These are phyloP conservation scores for Fistulinella prunicolor DNA, from an alignment of 768 basidiomycete species.

Conservation along the genomic window DNA sequence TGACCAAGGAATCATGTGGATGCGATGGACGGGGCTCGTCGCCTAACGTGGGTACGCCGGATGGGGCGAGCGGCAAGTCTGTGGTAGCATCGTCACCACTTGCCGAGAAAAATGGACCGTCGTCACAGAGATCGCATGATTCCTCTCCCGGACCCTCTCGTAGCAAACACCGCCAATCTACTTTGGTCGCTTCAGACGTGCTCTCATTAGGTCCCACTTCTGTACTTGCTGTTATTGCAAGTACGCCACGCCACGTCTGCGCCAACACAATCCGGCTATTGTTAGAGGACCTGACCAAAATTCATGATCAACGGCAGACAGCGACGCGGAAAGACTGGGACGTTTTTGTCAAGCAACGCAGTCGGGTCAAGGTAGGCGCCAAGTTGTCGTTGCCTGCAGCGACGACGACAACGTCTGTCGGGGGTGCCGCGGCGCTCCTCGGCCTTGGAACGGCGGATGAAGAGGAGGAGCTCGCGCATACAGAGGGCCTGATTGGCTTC, in stretches of 20 bases:
- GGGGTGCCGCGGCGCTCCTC: conserved; percentile 61
- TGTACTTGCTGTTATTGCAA: conserved; percentile 56
- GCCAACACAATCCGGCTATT: conserved; percentile 70
- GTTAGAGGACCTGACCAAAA: conserved; percentile 70
- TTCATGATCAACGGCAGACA: conserved; percentile 78
- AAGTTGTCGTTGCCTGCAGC: conserved; percentile 16
- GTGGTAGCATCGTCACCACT: conserved; percentile 12
- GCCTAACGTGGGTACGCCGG: conserved; percentile 5
- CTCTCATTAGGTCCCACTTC: conserved; percentile 35
- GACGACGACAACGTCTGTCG: conserved; percentile 24
- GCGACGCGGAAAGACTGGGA: conserved; percentile 82
- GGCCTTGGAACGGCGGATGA: conserved; percentile 62
- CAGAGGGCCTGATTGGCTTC: conserved; percentile 85
- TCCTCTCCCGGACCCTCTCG: conserved; percentile 51
- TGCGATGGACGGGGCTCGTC: conserved; percentile 35
- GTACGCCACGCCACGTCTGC: conserved; percentile 74
- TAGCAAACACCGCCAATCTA: conserved; percentile 43
- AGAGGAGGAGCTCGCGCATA: conserved; percentile 75
- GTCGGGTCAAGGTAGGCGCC: conserved; percentile 40
- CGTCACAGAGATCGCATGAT: conserved; percentile 30
- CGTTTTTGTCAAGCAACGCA: conserved; percentile 72
- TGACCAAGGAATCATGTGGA: conserved; percentile 40
- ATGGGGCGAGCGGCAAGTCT: conserved; percentile 9
- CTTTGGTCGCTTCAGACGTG: conserved; percentile 30
- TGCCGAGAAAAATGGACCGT: conserved; percentile 23